Evolutionary conservation across 345 rosid genomes (phyloP), one percentile per base, ranked within the genome.

Genomic region (Moricandia arvensis): DNA sequence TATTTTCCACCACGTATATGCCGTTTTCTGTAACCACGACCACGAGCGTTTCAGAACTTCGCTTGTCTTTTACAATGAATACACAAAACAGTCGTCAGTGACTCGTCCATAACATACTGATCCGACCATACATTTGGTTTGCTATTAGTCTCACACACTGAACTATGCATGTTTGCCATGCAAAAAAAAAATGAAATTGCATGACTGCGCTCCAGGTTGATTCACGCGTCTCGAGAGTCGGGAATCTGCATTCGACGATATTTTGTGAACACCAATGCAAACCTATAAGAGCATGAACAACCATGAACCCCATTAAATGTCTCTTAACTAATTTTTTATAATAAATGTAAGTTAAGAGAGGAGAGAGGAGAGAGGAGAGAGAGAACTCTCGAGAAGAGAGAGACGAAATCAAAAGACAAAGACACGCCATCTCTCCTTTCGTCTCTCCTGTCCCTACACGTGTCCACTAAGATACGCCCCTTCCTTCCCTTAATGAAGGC

Each of bases 201-300:
- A 18, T 6, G 8, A 45, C 53, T 47, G 53, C 53, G 5, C 53
- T 47, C 53, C 53, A 47, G 17, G 53, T 47, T 47, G 53, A 47
- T 47, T n/a, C 53, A 47, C 53, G n/a, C n/a, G 53, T 5, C 53
- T 47, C 53, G 53, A 47, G 53, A 47, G 53, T 47, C 53, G 53
- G n/a, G 18, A 47, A 47, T 47, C 8, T 47, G 53, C 53, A 47
- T n/a, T 47, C 53, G 18, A 47, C 53, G 16, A 11, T 18, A 10
- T 71, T 63, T 31, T 70, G 43, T 58, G 62, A 0, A 55, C 67
- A 33, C 49, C 76, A 11, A 71, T 15, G 75, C 45, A 45, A 30
- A 57, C 30, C 47, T 71, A 12, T 33, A n/a, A n/a, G n/a, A n/a
- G n/a, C n/a, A n/a, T n/a, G n/a, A n/a, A n/a, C n/a, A n/a, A n/a